A percentile compares a stretch with the other conserved stretches of the same genome.
These are phyloP conservation scores for Moniliophthora roreri DNA, from an alignment of 1,284 basidiomycete species.

Conservation along the genomic window DNA sequence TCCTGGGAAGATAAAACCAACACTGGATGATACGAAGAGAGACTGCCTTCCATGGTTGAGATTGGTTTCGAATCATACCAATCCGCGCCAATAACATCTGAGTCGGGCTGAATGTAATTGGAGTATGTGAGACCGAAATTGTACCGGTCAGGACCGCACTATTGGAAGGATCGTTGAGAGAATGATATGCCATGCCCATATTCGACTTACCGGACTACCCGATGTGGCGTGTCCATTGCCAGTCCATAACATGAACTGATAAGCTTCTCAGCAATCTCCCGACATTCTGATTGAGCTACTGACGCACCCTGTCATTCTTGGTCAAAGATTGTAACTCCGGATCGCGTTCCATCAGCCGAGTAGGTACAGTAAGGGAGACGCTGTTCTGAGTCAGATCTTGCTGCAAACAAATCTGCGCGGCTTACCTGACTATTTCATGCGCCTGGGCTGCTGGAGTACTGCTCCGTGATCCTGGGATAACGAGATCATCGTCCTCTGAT, in stretches of 20 bases:
- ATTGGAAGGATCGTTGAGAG: background rate
- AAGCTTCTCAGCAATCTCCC: background rate
- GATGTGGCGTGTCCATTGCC: background rate
- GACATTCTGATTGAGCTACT: too few relatives aligned
- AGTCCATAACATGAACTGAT: conserved; percentile 2
- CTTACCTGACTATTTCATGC: background rate
- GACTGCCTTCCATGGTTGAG: background rate
- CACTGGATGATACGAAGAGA: background rate
- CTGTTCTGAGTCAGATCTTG: background rate
- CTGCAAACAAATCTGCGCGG: background rate
- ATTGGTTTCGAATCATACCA: background rate
- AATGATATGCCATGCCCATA: background rate
- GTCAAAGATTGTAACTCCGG: background rate
- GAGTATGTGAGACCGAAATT: background rate
- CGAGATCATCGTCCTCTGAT: conserved; percentile 4
- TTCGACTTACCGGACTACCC: background rate
- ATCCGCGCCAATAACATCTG: background rate
- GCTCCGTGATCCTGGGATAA: background rate
- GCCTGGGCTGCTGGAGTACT: background rate
- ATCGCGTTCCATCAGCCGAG: background rate
- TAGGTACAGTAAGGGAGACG: background rate
- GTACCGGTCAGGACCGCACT: background rate
- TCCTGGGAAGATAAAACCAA: too few relatives aligned
- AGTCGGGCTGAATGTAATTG: background rate
- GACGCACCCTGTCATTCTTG: background rate